phyloP scores from a whole-genome alignment of 129 eudicot genomes.

The Centrapalus pauciflorus region DNA sequence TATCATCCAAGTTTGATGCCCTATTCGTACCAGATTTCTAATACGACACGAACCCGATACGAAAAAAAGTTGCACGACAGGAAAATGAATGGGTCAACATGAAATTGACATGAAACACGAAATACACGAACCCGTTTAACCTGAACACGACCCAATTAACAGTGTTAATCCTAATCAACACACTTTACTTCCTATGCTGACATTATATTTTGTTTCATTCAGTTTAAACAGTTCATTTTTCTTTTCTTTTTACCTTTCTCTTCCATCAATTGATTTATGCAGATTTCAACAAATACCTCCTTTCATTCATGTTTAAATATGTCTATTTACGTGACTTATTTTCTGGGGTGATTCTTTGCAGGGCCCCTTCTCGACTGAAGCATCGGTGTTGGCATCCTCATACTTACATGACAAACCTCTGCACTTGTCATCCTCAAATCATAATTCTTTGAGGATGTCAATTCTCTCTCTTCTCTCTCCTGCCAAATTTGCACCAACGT shows the following conservation, averaged over 20 bases:
- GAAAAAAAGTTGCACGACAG: no score
- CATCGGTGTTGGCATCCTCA: conserved; percentile 23
- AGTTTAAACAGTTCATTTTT: background rate
- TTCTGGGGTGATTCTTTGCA: conserved; percentile 19
- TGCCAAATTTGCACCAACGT: conserved; percentile 19
- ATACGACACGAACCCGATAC: no score
- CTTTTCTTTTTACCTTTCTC: background rate
- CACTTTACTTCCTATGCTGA: no score
- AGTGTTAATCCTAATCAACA: no score
- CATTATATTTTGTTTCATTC: no score
- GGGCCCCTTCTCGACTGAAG: conserved; percentile 32
- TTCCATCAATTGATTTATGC: background rate
- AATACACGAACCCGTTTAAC: no score
- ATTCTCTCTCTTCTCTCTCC: conserved; percentile 32
- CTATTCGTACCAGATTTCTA: no score
- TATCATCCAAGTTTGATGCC: no score
- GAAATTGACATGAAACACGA: no score
- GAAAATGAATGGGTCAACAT: no score
- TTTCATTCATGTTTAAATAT: background rate
- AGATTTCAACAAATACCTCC: background rate
- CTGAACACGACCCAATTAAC: no score
- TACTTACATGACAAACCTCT: conserved; percentile 32
- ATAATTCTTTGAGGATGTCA: conserved; percentile 13
- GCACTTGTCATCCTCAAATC: conserved; percentile 20
- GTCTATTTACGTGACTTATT: background rate